phyloP scores from a whole-genome alignment of 2,329 filamentous ascomycete species.

The Colletotrichum tropicale region DNA sequence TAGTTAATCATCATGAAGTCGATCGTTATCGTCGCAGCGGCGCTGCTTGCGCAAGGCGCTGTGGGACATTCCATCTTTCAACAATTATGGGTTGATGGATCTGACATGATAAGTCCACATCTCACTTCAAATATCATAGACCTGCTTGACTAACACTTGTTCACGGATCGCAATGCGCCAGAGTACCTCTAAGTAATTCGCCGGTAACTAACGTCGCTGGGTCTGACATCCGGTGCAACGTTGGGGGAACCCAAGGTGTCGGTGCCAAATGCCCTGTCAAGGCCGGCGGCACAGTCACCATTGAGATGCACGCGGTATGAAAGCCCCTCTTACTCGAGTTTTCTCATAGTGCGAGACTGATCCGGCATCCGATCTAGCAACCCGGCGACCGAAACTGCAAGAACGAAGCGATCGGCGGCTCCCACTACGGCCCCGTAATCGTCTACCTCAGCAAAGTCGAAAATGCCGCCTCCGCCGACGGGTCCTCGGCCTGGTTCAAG shows the following conservation, averaged over 20 bases:
- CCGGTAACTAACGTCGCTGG: constrained; percentile 51
- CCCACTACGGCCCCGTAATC: constrained; percentile 58
- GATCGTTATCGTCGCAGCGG: constrained; percentile 30
- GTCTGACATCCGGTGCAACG: constrained; percentile 50
- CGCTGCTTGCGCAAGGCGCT: constrained; percentile 38
- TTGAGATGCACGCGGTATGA: constrained; percentile 60
- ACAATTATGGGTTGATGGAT: constrained; percentile 47
- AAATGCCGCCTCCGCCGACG: constrained; percentile 49
- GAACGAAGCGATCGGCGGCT: constrained; percentile 56
- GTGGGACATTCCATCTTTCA: constrained; percentile 56
- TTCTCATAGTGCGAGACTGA: neutral
- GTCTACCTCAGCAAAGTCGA: constrained; percentile 55
- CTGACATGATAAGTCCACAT: constrained; percentile 40
- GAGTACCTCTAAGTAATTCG: constrained; percentile 52
- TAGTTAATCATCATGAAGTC: constrained; percentile 36
- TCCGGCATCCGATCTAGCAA: constrained; percentile 36
- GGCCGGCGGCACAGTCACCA: constrained; percentile 53
- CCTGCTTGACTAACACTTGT: constrained; percentile 14
- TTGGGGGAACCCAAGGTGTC: constrained; percentile 36
- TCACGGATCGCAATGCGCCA: constrained; percentile 48
- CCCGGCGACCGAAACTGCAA: constrained; percentile 48
- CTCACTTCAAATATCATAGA: neutral
- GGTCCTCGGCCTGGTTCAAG: constrained; percentile 55
- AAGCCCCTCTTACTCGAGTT: neutral
- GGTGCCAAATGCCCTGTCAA: constrained; percentile 48